phyloP scores from a whole-genome alignment of 2,329 filamentous ascomycete species.

The Penicillium psychrosexuale region DNA sequence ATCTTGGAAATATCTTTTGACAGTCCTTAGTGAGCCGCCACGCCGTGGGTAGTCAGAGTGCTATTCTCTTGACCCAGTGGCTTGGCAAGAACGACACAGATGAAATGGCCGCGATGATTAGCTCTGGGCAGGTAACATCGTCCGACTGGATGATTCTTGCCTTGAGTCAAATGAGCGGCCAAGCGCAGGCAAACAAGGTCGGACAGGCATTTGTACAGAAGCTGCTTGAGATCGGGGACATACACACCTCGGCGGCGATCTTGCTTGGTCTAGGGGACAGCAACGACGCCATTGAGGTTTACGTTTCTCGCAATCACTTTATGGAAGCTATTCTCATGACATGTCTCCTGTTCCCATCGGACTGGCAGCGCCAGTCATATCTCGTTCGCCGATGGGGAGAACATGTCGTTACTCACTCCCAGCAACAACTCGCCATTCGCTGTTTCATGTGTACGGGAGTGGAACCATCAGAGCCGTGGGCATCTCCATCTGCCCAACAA shows the following conservation, averaged over 20 bases:
- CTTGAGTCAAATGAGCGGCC: constrained; percentile 77
- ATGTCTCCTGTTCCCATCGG: constrained; percentile 74
- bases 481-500: constrained; percentile 73
- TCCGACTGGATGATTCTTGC: constrained; percentile 97
- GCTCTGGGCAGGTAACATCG: constrained; percentile 81
- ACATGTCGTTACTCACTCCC: constrained; percentile 77
- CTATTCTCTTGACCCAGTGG: constrained; percentile 88
- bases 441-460: constrained; percentile 89
- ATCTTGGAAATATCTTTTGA: constrained; percentile 13
- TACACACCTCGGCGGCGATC: constrained; percentile 89
- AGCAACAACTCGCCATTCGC: constrained; percentile 85
- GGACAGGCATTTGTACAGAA: constrained; percentile 88
- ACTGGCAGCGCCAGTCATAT: constrained; percentile 88
- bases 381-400: constrained; percentile 95
- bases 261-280: constrained; percentile 88
- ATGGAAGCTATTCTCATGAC: constrained; percentile 91
- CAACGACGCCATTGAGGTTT: constrained; percentile 94
- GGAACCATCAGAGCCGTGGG: constrained; percentile 83
- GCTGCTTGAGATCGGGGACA: constrained; percentile 80
- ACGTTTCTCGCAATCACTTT: constrained; percentile 83
- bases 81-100: constrained; percentile 81
- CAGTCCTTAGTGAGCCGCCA: constrained; percentile 60
- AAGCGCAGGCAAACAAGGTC: constrained; percentile 80
- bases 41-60: constrained; percentile 67
- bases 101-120: constrained; percentile 70